These are phyloP conservation scores for Diaporthe sp. DNA, from an alignment of 2,329 filamentous ascomycete species.

Conservation along the genomic window DNA sequence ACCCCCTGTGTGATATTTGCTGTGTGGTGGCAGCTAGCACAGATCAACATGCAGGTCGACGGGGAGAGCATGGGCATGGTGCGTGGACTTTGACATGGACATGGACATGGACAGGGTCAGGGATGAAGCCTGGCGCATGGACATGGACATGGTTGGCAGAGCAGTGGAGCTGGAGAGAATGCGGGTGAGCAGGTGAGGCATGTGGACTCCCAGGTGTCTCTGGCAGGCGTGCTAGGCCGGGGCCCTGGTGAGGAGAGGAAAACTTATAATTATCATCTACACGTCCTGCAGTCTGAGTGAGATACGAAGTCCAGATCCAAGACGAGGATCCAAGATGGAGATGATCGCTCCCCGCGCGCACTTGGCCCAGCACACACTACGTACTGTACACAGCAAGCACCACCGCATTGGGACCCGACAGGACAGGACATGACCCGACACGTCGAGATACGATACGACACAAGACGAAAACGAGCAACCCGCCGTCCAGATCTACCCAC, in stretches of 20 bases:
- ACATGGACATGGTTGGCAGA: constrained; percentile 16
- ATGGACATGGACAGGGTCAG: constrained; percentile 9
- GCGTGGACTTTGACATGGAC: constrained; percentile 9
- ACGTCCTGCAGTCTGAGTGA: not conserved
- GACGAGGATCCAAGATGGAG: not conserved
- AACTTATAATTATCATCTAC: not conserved
- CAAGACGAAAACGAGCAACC: constrained; percentile 17
- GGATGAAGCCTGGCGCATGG: not conserved
- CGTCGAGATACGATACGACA: constrained; percentile 14
- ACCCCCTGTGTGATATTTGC: constrained; percentile 11
- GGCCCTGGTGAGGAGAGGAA: not conserved
- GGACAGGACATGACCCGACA: constrained; percentile 1
- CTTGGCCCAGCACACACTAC: not conserved
- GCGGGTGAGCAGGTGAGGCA: constrained; percentile 11
- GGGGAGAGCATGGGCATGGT: not conserved
- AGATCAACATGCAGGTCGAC: constrained; percentile 29
- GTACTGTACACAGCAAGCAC: not conserved
- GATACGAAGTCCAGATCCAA: not conserved
- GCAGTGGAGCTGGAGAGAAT: not conserved
- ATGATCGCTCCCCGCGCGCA: not conserved
- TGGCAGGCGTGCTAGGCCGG: not conserved
- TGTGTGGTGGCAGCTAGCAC: constrained; percentile 11
- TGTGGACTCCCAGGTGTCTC: not conserved
- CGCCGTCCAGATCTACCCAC: not conserved
- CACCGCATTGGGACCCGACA: not conserved